phyloP scores from a whole-genome alignment of 345 rosid genomes.

The Lepidium didymum region DNA sequence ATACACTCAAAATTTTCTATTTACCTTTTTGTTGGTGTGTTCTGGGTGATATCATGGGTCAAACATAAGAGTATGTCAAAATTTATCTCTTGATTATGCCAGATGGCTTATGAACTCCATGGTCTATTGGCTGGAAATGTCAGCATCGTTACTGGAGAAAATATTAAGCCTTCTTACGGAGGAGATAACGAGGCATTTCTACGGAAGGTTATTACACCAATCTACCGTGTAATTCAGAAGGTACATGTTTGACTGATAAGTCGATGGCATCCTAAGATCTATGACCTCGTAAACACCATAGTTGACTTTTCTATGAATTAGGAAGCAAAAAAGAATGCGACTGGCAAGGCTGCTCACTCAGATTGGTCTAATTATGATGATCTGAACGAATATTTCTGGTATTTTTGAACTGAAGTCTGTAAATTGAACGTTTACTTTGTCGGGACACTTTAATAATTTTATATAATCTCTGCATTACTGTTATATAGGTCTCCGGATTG shows the following conservation, averaged over 20 bases:
- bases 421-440: conserved; percentile 7
- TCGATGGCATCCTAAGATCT: background rate
- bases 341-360: conserved; percentile 77
- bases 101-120: conserved; percentile 99
- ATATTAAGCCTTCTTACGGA: conserved; percentile 94
- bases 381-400: conserved; percentile 97
- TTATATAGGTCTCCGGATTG: conserved; percentile 75
- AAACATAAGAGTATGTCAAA: background rate
- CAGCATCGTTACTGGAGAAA: conserved; percentile 97
- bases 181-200: conserved; percentile 95
- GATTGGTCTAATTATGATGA: conserved; percentile 98
- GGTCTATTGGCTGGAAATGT: conserved; percentile 97
- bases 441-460: background rate
- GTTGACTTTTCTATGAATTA: conserved; percentile 28
- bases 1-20: conserved; percentile 6
- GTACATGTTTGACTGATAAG: conserved; percentile 31
- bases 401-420: conserved; percentile 26
- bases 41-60: background rate
- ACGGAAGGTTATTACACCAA: conserved; percentile 84
- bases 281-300: conserved; percentile 12
- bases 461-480: conserved; percentile 10
- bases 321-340: conserved; percentile 77
- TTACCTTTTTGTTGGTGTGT: background rate
- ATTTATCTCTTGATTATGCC: conserved; percentile 12
- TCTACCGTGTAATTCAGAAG: conserved; percentile 74